Percentiles rank a stretch among this genome's conserved stretches.
phyloP scores from a whole-genome alignment of 345 rosid genomes.

The Brassica incana region DNA sequence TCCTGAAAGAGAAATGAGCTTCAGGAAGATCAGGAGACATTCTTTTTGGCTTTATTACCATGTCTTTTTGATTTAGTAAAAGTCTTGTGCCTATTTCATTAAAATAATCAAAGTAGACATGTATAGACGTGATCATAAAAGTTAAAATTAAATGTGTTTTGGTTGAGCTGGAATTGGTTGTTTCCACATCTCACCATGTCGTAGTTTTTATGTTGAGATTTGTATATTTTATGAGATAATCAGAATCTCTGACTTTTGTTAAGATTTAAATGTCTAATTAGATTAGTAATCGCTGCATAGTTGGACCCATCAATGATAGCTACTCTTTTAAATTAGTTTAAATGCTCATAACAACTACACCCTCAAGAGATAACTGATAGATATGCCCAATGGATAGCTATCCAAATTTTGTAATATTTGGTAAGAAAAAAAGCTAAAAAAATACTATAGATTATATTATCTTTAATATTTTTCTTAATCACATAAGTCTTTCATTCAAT shows the following conservation, averaged over 20 bases:
- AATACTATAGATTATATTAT: neutral
- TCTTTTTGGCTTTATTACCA: constrained; percentile 19
- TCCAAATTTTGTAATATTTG: neutral
- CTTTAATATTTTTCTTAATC: neutral
- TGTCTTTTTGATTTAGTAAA: constrained; percentile 29
- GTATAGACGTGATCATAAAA: constrained; percentile 25
- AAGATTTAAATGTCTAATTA: neutral
- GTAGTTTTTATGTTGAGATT: constrained; percentile 15
- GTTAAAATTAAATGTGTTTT: neutral
- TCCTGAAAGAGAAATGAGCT: constrained; percentile 12
- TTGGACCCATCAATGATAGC: constrained; percentile 12
- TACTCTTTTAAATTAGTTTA: neutral
- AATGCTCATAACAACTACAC: neutral
- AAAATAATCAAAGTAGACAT: constrained; percentile 15
- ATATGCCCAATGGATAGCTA: neutral
- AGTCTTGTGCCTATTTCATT: constrained; percentile 17
- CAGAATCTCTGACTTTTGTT: constrained; percentile 19
- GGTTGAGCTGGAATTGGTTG: constrained; percentile 37
- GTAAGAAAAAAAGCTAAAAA: neutral
- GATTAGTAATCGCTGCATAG: constrained; percentile 14
- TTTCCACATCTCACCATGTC: constrained; percentile 7
- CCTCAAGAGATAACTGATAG: neutral
- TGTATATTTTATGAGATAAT: neutral
- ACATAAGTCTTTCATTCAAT: neutral
- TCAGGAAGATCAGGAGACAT: constrained; percentile 30